Evolutionary conservation across 2,329 filamentous ascomycete species (phyloP).

Genomic region (Microcyclospora tardicrescens): DNA sequence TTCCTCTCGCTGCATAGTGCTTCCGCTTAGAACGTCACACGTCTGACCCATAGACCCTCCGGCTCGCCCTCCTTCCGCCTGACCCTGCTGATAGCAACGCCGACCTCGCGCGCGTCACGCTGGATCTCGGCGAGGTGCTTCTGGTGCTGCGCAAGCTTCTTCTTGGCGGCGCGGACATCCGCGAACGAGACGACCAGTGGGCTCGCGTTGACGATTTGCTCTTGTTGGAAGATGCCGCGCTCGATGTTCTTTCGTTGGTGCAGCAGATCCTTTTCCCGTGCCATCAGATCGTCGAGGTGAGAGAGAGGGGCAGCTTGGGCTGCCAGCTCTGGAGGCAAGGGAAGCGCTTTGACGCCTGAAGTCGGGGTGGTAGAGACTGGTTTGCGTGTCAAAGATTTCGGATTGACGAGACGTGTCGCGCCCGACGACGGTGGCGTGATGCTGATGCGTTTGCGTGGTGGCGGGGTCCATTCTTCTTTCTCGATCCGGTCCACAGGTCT

Average conservation of each 20-base stretch:
- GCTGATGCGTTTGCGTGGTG: constrained; percentile 9
- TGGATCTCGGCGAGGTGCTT: constrained; percentile 59
- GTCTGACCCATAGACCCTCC: constrained; percentile 63
- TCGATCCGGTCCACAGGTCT: constrained; percentile 20
- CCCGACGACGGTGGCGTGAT: constrained; percentile 1
- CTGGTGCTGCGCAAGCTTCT: constrained; percentile 53
- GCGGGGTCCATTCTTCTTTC: constrained; percentile 14
- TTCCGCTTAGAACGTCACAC: constrained; percentile 50
- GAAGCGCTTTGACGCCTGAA: constrained; percentile 14
- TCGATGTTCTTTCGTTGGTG: constrained; percentile 60
- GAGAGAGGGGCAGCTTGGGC: constrained; percentile 7
- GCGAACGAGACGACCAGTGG: constrained; percentile 52
- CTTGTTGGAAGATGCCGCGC: constrained; percentile 62
- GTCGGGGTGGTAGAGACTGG: neutral
- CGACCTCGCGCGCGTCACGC: constrained; percentile 66
- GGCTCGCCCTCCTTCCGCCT: constrained; percentile 56
- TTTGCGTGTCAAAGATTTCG: neutral
- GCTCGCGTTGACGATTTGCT: constrained; percentile 56
- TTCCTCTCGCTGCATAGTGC: neutral
- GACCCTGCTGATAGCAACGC: constrained; percentile 64
- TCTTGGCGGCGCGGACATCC: constrained; percentile 42
- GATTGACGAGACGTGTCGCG: constrained; percentile 1
- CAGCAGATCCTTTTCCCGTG: constrained; percentile 50
- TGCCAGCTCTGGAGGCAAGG: constrained; percentile 16
- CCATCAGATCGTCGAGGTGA: constrained; percentile 53